Evolutionary conservation across 306 rosid genomes (phyloP).

Genomic region (Canavalia gladiata): DNA sequence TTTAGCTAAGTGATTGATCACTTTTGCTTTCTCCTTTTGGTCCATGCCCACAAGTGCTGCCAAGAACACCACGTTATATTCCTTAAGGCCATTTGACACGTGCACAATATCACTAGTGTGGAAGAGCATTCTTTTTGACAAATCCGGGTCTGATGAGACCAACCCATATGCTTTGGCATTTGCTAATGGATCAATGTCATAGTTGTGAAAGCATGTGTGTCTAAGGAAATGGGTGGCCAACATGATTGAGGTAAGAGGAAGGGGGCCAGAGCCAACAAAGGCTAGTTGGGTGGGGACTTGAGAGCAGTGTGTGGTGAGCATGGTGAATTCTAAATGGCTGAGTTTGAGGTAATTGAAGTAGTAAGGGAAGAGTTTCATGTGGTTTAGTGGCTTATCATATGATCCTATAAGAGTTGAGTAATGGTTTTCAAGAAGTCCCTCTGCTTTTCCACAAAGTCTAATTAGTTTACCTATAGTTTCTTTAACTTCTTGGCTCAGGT

Average conservation of each 20-base stretch:
- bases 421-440: constrained; percentile 76
- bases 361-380: constrained; percentile 71
- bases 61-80: constrained; percentile 70
- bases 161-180: constrained; percentile 66
- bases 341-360: constrained; percentile 79
- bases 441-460: constrained; percentile 72
- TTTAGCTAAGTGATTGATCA: constrained; percentile 65
- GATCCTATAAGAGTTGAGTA: constrained; percentile 61
- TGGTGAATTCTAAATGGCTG: constrained; percentile 63
- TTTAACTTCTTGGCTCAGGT: constrained; percentile 52
- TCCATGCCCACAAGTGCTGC: constrained; percentile 86
- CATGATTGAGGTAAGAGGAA: constrained; percentile 78
- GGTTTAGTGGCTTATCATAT: constrained; percentile 56
- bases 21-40: constrained; percentile 56
- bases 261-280: constrained; percentile 82
- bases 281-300: constrained; percentile 55
- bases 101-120: constrained; percentile 65
- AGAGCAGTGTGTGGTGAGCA: constrained; percentile 59
- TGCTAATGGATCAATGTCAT: constrained; percentile 68
- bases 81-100: constrained; percentile 59
- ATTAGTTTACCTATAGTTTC: constrained; percentile 67
- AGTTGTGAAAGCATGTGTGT: constrained; percentile 65
- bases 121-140: constrained; percentile 70
- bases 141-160: constrained; percentile 62
- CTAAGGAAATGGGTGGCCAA: constrained; percentile 66